Percentiles rank a stretch among this genome's conserved stretches.
These are phyloP conservation scores for Hypocrella siamensis DNA, from an alignment of 2,329 filamentous ascomycete species.

Conservation along the genomic window DNA sequence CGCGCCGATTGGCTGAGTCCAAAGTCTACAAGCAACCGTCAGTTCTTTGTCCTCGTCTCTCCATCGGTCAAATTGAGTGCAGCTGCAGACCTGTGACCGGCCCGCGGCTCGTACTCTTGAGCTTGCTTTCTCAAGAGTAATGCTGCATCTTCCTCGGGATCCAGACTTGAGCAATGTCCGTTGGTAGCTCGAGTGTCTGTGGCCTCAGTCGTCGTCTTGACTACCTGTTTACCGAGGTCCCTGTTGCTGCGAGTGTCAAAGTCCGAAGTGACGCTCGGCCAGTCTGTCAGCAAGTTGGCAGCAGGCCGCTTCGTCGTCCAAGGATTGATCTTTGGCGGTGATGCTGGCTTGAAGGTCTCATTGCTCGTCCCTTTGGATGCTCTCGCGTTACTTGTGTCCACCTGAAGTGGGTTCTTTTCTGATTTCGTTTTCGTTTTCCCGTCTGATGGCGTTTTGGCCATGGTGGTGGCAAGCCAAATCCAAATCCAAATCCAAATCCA, in stretches of 20 bases:
- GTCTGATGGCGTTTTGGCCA: not conserved
- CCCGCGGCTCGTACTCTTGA: conserved; percentile 5
- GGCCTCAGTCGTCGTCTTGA: too few relatives aligned
- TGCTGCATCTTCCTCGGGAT: not conserved
- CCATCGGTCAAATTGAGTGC: too few relatives aligned
- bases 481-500: too few relatives aligned
- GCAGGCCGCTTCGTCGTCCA: conserved; percentile 9
- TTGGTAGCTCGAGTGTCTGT: not conserved
- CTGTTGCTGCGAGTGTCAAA: not conserved
- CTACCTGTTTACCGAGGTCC: not conserved
- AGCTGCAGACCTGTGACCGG: conserved; percentile 11
- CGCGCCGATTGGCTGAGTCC: conserved; percentile 15
- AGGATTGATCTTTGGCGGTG: conserved; percentile 17
- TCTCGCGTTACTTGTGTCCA: conserved; percentile 6
- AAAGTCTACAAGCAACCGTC: conserved; percentile 10
- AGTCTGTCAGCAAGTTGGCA: conserved; percentile 1
- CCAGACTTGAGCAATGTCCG: not conserved
- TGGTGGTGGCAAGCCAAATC: too few relatives aligned
- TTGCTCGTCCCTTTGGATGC: not conserved
- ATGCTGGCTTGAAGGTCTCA: conserved; percentile 14
- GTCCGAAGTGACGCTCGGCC: conserved; percentile 1
- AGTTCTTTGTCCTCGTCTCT: too few relatives aligned
- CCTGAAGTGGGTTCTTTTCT: conserved; percentile 9
- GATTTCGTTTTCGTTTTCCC: not conserved
- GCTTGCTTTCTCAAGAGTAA: not conserved